Evolutionary conservation across 2,329 filamentous ascomycete species (phyloP), one percentile per base, ranked within the genome.

Genomic region (Fusarium beomiforme): DNA sequence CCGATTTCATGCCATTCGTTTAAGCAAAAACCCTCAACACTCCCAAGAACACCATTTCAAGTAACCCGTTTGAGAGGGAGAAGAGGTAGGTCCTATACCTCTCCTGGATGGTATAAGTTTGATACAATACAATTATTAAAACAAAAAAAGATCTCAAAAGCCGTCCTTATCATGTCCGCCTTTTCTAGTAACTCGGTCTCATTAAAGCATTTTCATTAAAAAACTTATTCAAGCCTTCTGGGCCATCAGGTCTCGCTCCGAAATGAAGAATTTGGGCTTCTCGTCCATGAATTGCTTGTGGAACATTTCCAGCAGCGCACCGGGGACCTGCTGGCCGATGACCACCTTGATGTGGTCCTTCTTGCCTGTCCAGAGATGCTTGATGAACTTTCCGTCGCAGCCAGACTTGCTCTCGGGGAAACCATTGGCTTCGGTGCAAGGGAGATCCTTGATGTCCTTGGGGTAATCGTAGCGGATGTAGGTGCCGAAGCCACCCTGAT

Each of bases 301-400:
- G 64, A 82, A 81, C 14, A 79, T 72, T 47, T 78, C 76, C 17
- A 83, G 71, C 33, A 78, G 77, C 8, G 75, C 75, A 10, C 81
- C 81, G 7, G 81, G 81, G 31, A 83, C 68, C 55, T 82, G 81
- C 37, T 80, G 71, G 24, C 77, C 79, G 9, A 83, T 79, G 55
- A 80, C 79, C 10, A 79, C 70, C 76, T 83, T 83, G 70, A 83
- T 81, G 67, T 79, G 76, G 46, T 77, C 72, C 50, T 78, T 67
- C 75, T 85, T 85, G 68, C 80, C 79, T 1, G 79, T 82, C 83
- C 83, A 85, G 64, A 84, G 71, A 69, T 85, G 83, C 67, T 82
- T 80, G 64, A 85, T 80, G 59, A 85, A 82, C 42, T 76, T 78
- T 37, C 83, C 83, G 13, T 79, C 69, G 61, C 83, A 85, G 21